These are phyloP conservation scores for Phytopythium vexans DNA, from an alignment of 352 stramenopile species.

Conservation along the genomic window DNA sequence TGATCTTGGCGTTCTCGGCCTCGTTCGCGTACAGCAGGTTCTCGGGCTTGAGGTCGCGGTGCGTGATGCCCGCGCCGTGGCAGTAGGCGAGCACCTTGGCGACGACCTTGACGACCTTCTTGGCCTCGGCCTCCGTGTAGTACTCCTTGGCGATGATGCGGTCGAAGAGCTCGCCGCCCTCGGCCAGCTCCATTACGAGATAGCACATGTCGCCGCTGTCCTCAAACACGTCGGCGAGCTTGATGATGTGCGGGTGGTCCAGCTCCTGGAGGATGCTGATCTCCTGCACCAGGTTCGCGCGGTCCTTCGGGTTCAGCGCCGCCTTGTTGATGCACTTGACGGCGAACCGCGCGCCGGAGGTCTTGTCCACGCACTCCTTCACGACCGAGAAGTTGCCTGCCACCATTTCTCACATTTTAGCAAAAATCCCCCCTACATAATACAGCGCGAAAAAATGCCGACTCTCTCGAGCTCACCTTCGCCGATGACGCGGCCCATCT, in stretches of 20 bases:
- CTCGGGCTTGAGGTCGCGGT: conserved; percentile 97
- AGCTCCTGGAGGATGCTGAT: conserved; percentile 84
- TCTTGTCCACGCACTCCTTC: conserved; percentile 59
- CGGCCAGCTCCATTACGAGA: conserved; percentile 88
- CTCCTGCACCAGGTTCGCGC: conserved; percentile 75
- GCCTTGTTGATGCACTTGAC: conserved; percentile 87
- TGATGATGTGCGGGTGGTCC: conserved; percentile 88
- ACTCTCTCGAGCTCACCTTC: conserved; percentile 29
- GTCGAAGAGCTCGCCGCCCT: conserved; percentile 91
- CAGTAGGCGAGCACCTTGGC: conserved; percentile 86
- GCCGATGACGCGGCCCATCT: conserved; percentile 69
- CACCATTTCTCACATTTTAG: not conserved
- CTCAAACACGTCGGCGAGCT: conserved; percentile 82
- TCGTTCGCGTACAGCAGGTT: conserved; percentile 92
- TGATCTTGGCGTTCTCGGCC: conserved; percentile 88
- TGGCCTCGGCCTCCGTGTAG: conserved; percentile 88
- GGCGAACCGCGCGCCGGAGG: conserved; percentile 52
- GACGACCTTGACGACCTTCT: conserved; percentile 81
- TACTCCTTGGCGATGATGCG: conserved; percentile 91
- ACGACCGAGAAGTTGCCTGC: conserved; percentile 85
- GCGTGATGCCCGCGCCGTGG: conserved; percentile 86
- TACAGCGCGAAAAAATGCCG: no score
- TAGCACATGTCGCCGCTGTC: conserved; percentile 71
- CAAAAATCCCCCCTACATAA: no score
- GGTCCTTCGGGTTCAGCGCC: conserved; percentile 75